Evolutionary conservation across 768 basidiomycete species (phyloP).

Genomic region (Suillus clintonianus): DNA sequence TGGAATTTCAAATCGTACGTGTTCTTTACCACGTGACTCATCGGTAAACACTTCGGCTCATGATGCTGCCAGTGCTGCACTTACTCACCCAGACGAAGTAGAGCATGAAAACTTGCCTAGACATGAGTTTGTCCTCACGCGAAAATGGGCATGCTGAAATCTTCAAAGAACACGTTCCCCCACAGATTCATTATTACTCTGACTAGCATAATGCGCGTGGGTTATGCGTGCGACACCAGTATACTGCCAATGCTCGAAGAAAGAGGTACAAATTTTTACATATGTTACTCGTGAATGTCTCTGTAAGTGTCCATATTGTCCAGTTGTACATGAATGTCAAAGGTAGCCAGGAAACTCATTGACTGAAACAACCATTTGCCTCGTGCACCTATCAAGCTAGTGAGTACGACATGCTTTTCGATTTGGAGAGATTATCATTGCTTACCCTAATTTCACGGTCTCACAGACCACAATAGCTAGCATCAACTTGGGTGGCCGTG

Average conservation of each 20-base stretch:
- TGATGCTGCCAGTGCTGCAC: too few species aligned
- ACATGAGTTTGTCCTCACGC: background rate
- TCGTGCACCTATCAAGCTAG: background rate
- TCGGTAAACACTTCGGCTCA: background rate
- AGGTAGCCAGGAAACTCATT: background rate
- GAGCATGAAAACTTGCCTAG: background rate
- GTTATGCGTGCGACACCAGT: background rate
- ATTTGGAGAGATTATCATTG: background rate
- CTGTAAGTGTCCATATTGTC: background rate
- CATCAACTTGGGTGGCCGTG: constrained; percentile 19
- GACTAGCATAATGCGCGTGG: background rate
- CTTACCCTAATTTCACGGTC: background rate
- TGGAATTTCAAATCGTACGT: background rate
- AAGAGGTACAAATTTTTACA: background rate
- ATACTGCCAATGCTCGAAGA: background rate
- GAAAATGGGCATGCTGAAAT: background rate
- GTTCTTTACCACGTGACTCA: background rate
- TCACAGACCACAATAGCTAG: constrained; percentile 14
- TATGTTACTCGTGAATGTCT: background rate
- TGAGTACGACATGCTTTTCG: background rate
- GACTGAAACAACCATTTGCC: background rate
- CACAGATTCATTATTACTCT: background rate
- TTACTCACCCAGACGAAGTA: too few species aligned
- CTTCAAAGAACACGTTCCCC: background rate
- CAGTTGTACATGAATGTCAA: background rate